Base-by-base conservation (phyloP, 345 rosid genomes). In the Eucalyptus camaldulensis region DNA sequence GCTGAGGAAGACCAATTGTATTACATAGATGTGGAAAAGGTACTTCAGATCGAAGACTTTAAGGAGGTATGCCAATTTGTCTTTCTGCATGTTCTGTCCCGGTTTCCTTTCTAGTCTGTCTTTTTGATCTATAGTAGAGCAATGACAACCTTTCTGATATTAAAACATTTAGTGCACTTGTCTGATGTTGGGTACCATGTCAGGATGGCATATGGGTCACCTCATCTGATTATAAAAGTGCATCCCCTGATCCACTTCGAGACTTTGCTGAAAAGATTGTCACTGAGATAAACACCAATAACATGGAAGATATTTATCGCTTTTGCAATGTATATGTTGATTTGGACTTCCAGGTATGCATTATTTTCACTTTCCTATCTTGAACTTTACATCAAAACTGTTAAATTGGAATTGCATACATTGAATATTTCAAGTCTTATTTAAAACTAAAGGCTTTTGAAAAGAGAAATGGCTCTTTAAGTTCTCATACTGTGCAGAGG, bases 21-120 rank as follows among this genome's bases (percentile, higher is more conserved):
- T 90, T 90, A 93, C 72, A 91, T 97, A 90, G 90, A 92, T 43
- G 95, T 96, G n/a, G 97, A 97, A 85, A 90, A 94, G 50, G 95
- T 97, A n/a, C 96, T 95, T 53, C 99, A 97, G 89, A 94, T 95
- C 90, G 99, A 96, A 92, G 97, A 96, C 92, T 95, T 96, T 92
- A 94, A 93, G 92, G 99, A 96, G 99, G 99, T 97, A 90, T 40
- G 43, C 44, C 53, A 44, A 53, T 88, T 44, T 53, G 67, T n/a
- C 14, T 87, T 80, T 40, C 33, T 69, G 81, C 86, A 50, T 44
- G 45, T 86, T 62, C 87, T 49, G 47, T 44, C 40, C 31, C 67
- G 25, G 58, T 16, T 29, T 80, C 45, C 33, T 49, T 91, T 5
- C 85, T 8, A 17, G 54, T 43, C 76, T 10, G 14, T 43, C 43